Base-by-base conservation (phyloP, 2,329 filamentous ascomycete species). In the Fusarium cyanostomum region DNA sequence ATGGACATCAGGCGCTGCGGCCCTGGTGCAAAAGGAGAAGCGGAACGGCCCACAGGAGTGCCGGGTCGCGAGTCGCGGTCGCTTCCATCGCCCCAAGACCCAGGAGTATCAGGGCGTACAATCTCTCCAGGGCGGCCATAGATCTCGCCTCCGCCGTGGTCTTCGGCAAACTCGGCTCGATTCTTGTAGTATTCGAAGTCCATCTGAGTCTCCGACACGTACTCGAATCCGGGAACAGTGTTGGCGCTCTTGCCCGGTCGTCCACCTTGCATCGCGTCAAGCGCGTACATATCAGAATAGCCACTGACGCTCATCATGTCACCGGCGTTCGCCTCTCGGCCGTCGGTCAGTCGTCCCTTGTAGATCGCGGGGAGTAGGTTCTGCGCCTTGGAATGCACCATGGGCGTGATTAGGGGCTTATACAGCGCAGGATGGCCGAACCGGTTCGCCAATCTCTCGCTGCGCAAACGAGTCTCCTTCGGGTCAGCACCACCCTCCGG, bases 141-240 rank as follows among this genome's bases (percentile, higher is more conserved):
- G 7, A 89, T 80, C 28, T 86, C 85, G 18, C 90, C 91, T 6
- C 91, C 93, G n/a, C 92, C 92, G 66, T 93, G 90, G 52, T 95
- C 92, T 10, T 93, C 89, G 2, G 88, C 88, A 77, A 98, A 97
- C 68, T 97, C 94, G 3, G 91, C 86, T 1, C 92, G 85, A 75
- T 97, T 90, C 77, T 96, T 97, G 82, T 89, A 98, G 78, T 92
- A 94, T 59, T 92, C 89, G 73, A 96, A 97, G 74, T 97, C 93
- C 76, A 97, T 89, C 44, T 92, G 88, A 52, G 85, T 85, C 70
- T 98, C 94, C 0, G 91, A 88, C 0, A 98, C 94, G 56, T 96
- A 88, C 76, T 98, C 94, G 75, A 97, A 97, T 0, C 92, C 92
- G 0, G 89, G 87, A 6, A 90, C 70, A 11, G 71, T 64, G 43